These are phyloP conservation scores for Ocimum tenuiflorum DNA, from an alignment of 257 asterid species.

Conservation along the genomic window DNA sequence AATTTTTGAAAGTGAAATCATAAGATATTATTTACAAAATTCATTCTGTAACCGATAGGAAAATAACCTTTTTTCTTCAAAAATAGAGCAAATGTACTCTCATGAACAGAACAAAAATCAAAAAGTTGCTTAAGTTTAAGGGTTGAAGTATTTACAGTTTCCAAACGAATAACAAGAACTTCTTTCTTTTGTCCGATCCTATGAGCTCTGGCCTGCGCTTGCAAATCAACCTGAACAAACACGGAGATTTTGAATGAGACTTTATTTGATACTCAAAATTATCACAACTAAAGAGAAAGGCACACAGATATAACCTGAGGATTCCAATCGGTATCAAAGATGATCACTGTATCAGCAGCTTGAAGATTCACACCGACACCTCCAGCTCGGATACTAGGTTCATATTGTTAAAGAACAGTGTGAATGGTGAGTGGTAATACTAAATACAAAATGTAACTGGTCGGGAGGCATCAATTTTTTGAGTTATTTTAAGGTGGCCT, in stretches of 20 bases:
- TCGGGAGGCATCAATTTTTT: background rate
- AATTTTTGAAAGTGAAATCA: background rate
- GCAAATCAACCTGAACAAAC: slow-evolving; percentile 88
- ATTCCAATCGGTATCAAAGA: slow-evolving; percentile 99
- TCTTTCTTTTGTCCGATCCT: slow-evolving; percentile 99
- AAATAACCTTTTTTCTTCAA: background rate
- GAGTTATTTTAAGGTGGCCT: background rate
- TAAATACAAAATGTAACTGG: background rate
- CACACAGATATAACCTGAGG: slow-evolving; percentile 62
- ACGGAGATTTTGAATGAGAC: slow-evolving; percentile 13
- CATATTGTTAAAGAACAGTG: slow-evolving; percentile 22
- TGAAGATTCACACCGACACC: slow-evolving; percentile 99
- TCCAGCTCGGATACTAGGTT: slow-evolving; percentile 92
- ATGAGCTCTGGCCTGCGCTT: slow-evolving; percentile 99
- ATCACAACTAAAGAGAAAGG: slow-evolving; percentile 13
- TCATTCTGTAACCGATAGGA: background rate
- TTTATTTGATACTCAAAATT: background rate
- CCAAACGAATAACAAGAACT: slow-evolving; percentile 95
- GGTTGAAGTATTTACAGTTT: slow-evolving; percentile 55
- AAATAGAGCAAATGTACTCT: background rate
- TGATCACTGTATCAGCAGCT: slow-evolving; percentile 99
- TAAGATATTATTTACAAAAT: background rate
- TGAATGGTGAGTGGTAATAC: background rate
- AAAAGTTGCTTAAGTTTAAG: slow-evolving; percentile 10
- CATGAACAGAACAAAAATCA: slow-evolving; percentile 6